phyloP scores from a whole-genome alignment of 352 stramenopile species.

The Pythium angustatum region DNA sequence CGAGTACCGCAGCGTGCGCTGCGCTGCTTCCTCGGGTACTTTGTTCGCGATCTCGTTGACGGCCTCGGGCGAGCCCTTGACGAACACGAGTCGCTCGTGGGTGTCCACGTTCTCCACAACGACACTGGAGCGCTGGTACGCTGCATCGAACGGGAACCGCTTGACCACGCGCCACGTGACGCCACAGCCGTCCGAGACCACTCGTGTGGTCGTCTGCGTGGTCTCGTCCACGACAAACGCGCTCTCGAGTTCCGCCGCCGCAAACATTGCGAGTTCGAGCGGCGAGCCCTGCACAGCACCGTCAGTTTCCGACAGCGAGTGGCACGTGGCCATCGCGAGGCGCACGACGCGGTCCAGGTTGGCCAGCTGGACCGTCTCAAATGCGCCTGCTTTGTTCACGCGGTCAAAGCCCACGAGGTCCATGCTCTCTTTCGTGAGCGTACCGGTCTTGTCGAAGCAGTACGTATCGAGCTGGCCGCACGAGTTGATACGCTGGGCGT shows the following conservation, averaged over 20 bases:
- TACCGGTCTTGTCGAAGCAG: slow-evolving; percentile 75
- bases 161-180: slow-evolving; percentile 44
- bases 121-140: slow-evolving; percentile 48
- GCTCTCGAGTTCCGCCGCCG: slow-evolving; percentile 33
- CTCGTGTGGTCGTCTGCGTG: slow-evolving; percentile 11
- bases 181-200: slow-evolving; percentile 18
- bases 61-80: slow-evolving; percentile 60
- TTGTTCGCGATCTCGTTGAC: slow-evolving; percentile 30
- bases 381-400: slow-evolving; percentile 4
- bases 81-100: slow-evolving; percentile 40
- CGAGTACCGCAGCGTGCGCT: slow-evolving; percentile 43
- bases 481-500: slow-evolving; percentile 58
- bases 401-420: slow-evolving; percentile 14
- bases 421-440: slow-evolving; percentile 45
- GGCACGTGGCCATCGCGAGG: slow-evolving; percentile 49
- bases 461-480: slow-evolving; percentile 58
- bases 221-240: background rate
- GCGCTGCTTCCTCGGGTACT: slow-evolving; percentile 55
- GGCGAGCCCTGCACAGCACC: slow-evolving; percentile 44
- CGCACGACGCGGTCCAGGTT: slow-evolving; percentile 2
- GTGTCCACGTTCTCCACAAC: slow-evolving; percentile 43
- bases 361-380: background rate
- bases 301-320: slow-evolving; percentile 41
- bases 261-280: slow-evolving; percentile 59
- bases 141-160: slow-evolving; percentile 51